Evolutionary conservation across 495 filamentous ascomycete species (phyloP).

Genomic region (Hypoxylon lenormandii): DNA sequence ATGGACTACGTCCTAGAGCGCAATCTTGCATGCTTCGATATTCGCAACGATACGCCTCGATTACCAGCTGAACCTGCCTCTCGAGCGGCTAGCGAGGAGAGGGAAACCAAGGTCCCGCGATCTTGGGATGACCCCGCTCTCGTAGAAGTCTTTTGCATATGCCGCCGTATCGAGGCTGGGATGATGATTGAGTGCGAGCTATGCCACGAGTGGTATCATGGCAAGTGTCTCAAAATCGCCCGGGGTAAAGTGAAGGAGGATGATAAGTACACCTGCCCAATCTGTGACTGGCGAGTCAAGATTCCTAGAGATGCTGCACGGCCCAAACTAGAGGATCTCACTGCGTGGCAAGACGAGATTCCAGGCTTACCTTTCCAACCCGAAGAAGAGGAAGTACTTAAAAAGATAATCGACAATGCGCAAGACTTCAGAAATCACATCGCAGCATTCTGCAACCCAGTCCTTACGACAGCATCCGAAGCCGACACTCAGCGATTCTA

Average conservation of each 20-base stretch:
- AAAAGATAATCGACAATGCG: conserved; percentile 85
- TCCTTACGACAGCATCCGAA: conserved; percentile 84
- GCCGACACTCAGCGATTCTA: conserved; percentile 94
- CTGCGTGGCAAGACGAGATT: conserved; percentile 88
- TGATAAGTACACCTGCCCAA: conserved; percentile 97
- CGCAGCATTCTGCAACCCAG: conserved; percentile 78
- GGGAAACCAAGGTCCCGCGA: conserved; percentile 62
- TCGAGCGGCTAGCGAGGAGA: conserved; percentile 78
- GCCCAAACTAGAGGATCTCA: conserved; percentile 92
- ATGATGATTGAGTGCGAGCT: conserved; percentile 99
- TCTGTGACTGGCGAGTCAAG: conserved; percentile 97
- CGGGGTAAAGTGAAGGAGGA: conserved; percentile 97
- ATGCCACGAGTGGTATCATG: conserved; percentile 99
- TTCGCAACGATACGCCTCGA: conserved; percentile 83
- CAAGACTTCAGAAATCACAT: conserved; percentile 86
- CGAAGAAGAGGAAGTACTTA: conserved; percentile 87
- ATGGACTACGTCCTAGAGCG: conserved; percentile 93
- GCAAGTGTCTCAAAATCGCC: conserved; percentile 98
- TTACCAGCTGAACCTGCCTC: conserved; percentile 92
- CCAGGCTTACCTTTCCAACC: conserved; percentile 88
- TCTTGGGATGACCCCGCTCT: conserved; percentile 65
- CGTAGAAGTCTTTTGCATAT: conserved; percentile 96
- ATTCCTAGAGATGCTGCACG: conserved; percentile 98
- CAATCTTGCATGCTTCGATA: conserved; percentile 90
- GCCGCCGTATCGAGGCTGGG: conserved; percentile 88